Base-by-base conservation (phyloP, 305 asterid species). In the Fraxinus greggii region DNA sequence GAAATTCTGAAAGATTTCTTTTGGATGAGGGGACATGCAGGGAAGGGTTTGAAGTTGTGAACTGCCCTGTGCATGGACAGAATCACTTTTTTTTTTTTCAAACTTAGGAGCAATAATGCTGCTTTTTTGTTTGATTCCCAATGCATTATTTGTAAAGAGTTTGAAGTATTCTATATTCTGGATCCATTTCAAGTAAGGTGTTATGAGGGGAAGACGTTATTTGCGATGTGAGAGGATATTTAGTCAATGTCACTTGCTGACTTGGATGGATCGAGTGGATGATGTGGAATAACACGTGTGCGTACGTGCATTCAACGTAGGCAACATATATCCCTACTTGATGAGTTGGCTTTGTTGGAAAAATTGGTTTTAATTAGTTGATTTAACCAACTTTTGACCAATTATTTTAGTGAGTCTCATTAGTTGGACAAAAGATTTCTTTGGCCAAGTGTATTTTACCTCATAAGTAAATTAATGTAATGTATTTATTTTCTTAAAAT, bases 131-230 rank as follows among this genome's bases (percentile, higher is more conserved):
- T 78, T 76, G 84, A 89, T 91, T 90, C 95, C 77, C 79, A 36
- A 59, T 85, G 91, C 90, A 89, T 90, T 89, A 89, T 91, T 31
- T 33, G 82, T 45, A 82, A 88, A 83, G 88, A 74, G 84, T 56
- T 84, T 73, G 42, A 77, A 81, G 59, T 74, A 80, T 63, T 63
- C 72, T 75, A 78, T 88, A 81, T 89, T 88, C 92, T 82, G 74
- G 85, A 87, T 88, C 91, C 92, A 88, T 85, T 81, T 89, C 75
- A 26, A 72, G 85, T 40, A 54, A 86, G 92, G 92, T 51, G 38
- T 86, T 91, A 91, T 88, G 92, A 88, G 94, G 92, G 94, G 94
- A 74, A 85, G 92, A 78, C 28, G 83, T 83, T 87, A 89, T 54
- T 74, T 87, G 92, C 36, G 84, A 81, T 74, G 80, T 81, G 80